Evolutionary conservation across 2,329 filamentous ascomycete species (phyloP), one percentile per base, ranked within the genome.

Genomic region (Helicocarpus griseus): DNA sequence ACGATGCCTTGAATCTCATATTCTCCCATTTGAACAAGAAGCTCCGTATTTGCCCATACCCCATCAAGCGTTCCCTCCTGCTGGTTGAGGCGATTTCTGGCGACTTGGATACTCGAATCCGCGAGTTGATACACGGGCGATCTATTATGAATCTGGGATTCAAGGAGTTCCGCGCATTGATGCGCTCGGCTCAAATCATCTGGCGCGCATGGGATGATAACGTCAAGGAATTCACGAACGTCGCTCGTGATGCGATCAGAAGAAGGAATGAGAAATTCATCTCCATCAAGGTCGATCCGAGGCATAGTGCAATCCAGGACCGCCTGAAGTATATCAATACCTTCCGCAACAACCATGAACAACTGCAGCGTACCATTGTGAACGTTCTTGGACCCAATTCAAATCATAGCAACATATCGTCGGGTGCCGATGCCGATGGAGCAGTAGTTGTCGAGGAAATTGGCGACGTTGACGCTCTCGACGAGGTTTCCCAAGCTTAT

Each of bases 21-120:
- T 98, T 99, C 68, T 80, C 74, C 44, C 94, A 99, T 67, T 78
- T 98, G 67, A 98, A 96, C 77, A 96, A 95, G 77, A 98, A 98
- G 74, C 78, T 98, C 63, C 86, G 91, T 60, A 90, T 97, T 56
- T 96, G 89, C 64, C 89, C 90, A 2, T 99, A 99, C 64, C 93
- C 93, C 0, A 90, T 98, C 61, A 83, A 85, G 57, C 82, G 94
- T 64, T 91, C 93, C 5, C 76, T 98, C 52, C 87, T 89, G 49
- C 80, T 99, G n/a, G 93, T 97, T 9, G 90, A 96, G 70, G 89
- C 91, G 24, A 96, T 99, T 57, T 98, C 94, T 5, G 87, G 83
- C 9, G 94, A 98, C 66, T 76, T 99, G 39, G 89, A 98, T 63
- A 80, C 84, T 47, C 85, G 89, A 53, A 78, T 98, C 58, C 91